These are phyloP conservation scores for Penicillium paxilli DNA, from an alignment of 495 filamentous ascomycete species.

Conservation along the genomic window DNA sequence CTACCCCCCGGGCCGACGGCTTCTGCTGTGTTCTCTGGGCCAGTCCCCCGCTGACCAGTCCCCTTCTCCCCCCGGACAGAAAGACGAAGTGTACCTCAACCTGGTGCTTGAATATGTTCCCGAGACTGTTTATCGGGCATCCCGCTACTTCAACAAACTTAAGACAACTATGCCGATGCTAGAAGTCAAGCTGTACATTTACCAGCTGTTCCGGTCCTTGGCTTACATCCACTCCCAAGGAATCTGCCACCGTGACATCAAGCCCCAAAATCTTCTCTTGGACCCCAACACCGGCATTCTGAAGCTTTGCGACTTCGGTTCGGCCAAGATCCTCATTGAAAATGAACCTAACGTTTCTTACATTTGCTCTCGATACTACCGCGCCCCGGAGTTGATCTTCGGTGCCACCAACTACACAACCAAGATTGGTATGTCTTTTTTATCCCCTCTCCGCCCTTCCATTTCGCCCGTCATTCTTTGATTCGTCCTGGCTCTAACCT, in stretches of 20 bases:
- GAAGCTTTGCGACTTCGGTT: conserved; percentile 98
- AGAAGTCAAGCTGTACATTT: conserved; percentile 99
- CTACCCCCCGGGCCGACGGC: too few species aligned
- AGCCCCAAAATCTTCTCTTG: conserved; percentile 94
- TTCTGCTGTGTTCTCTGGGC: too few species aligned
- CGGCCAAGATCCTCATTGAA: conserved; percentile 97
- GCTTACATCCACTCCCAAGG: conserved; percentile 99
- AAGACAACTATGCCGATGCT: conserved; percentile 99
- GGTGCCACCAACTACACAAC: conserved; percentile 99
- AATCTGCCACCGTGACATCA: conserved; percentile 99
- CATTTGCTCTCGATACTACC: conserved; percentile 99
- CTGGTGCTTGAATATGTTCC: conserved; percentile 97
- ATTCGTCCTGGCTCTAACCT: conserved; percentile 16
- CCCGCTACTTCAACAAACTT: conserved; percentile 98
- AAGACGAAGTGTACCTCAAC: conserved; percentile 99
- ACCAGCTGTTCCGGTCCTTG: conserved; percentile 96
- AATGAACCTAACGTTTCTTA: conserved; percentile 99
- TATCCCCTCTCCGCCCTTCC: neutral
- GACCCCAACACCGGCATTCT: conserved; percentile 88
- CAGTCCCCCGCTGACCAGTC: neutral
- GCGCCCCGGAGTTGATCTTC: conserved; percentile 97
- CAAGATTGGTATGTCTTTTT: conserved; percentile 80
- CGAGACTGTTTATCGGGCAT: conserved; percentile 98
- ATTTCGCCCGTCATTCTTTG: neutral
- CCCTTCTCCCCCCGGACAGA: conserved; percentile 52